phyloP scores from a whole-genome alignment of 2,329 filamentous ascomycete species.

The Ophiostoma quercus region DNA sequence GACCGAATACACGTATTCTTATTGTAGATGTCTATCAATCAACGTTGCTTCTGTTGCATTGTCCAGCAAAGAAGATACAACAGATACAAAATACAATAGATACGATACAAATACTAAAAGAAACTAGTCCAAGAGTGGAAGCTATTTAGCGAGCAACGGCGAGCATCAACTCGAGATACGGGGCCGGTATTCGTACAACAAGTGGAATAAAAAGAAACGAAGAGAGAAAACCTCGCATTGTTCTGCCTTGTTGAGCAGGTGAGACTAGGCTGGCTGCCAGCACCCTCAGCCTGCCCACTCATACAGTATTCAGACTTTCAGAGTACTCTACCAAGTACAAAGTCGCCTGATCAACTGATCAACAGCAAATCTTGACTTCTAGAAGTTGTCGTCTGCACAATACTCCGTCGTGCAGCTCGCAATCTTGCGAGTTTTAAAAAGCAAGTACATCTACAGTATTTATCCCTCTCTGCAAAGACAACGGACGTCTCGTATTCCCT shows the following conservation, averaged over 20 bases:
- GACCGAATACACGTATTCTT: not conserved
- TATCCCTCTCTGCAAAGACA: too few species aligned
- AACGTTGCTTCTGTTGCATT: conserved; percentile 6
- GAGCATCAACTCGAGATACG: not conserved
- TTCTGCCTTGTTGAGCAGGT: not conserved
- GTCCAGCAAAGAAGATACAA: not conserved
- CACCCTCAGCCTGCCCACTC: not conserved
- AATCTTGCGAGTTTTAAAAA: not conserved
- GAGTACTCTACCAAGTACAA: too few species aligned
- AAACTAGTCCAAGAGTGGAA: conserved; percentile 1
- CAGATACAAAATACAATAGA: not conserved
- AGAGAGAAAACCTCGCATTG: not conserved
- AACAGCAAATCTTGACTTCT: not conserved
- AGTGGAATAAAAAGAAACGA: not conserved
- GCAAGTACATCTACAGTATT: not conserved
- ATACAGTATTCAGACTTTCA: too few species aligned
- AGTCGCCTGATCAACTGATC: not conserved
- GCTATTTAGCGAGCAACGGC: conserved; percentile 5
- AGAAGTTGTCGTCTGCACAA: not conserved
- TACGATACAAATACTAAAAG: not conserved
- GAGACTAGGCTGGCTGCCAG: not conserved
- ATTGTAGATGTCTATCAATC: not conserved
- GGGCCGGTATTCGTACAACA: too few species aligned
- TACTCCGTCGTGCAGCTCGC: not conserved
- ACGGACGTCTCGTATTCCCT: not conserved